Conservation (phyloP, 306 rosid genomes). For the Quercus gilva region DNA sequence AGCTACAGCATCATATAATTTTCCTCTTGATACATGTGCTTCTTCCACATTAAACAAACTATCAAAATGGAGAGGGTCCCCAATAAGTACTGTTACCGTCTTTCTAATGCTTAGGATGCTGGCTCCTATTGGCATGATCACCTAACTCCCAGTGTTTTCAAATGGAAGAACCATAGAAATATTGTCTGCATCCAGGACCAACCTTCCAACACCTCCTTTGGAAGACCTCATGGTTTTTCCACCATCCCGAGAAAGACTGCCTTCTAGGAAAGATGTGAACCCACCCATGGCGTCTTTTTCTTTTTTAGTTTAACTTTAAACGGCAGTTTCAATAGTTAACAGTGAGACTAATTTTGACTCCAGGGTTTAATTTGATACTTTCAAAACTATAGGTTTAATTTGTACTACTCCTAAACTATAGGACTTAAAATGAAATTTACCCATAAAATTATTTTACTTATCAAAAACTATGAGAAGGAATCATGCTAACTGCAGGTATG, state of each 20-base stretch:
- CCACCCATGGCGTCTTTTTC: slow-evolving; percentile 58
- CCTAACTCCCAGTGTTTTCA: slow-evolving; percentile 95
- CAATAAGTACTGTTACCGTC: slow-evolving; percentile 80
- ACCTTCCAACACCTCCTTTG: slow-evolving; percentile 94
- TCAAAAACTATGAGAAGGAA: background rate
- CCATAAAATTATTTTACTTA: background rate
- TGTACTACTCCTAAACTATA: no score
- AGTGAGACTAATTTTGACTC: no score
- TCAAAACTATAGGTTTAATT: no score
- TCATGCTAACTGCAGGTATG: background rate
- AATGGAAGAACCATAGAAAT: slow-evolving; percentile 86
- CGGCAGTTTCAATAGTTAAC: no score
- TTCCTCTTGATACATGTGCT: slow-evolving; percentile 52
- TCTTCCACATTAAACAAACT: slow-evolving; percentile 53
- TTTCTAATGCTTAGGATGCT: slow-evolving; percentile 85
- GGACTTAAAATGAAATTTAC: no score
- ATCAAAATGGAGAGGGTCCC: slow-evolving; percentile 87
- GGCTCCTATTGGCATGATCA: slow-evolving; percentile 90
- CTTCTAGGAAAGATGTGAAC: slow-evolving; percentile 95
- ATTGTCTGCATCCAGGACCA: slow-evolving; percentile 75
- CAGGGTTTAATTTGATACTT: no score
- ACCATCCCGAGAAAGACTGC: slow-evolving; percentile 92
- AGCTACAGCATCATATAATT: slow-evolving; percentile 66
- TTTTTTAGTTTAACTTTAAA: no score
- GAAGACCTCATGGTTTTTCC: slow-evolving; percentile 87